Evolutionary conservation across 352 stramenopile species (phyloP).

Genomic region (Phytophthora aleatoria): DNA sequence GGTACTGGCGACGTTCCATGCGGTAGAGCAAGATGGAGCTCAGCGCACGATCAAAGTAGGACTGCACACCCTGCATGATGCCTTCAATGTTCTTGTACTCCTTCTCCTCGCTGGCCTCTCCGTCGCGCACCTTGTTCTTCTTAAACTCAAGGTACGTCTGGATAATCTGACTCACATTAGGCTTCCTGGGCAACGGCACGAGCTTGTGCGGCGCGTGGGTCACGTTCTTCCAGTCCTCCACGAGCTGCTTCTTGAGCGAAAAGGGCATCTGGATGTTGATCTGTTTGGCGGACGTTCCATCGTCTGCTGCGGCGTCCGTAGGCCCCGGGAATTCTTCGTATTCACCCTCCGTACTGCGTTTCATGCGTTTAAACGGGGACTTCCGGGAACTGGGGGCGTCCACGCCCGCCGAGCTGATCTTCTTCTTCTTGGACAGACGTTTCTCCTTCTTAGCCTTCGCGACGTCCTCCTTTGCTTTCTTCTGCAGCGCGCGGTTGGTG

Average conservation of each 20-base stretch:
- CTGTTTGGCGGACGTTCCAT: slow-evolving; percentile 36
- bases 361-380: slow-evolving; percentile 81
- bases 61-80: slow-evolving; percentile 85
- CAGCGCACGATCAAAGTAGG: slow-evolving; percentile 91
- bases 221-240: slow-evolving; percentile 91
- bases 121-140: slow-evolving; percentile 63
- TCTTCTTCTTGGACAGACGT: slow-evolving; percentile 55
- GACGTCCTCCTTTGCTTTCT: slow-evolving; percentile 51
- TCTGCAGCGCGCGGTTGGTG: slow-evolving; percentile 59
- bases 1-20: slow-evolving; percentile 90
- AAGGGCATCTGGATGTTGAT: slow-evolving; percentile 88
- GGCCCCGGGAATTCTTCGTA: slow-evolving; percentile 59
- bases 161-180: slow-evolving; percentile 75
- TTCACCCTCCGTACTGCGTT: slow-evolving; percentile 65
- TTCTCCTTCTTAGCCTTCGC: slow-evolving; percentile 70
- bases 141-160: slow-evolving; percentile 82
- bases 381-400: slow-evolving; percentile 55
- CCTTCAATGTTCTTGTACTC: slow-evolving; percentile 85
- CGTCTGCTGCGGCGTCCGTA: slow-evolving; percentile 1
- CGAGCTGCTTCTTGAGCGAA: slow-evolving; percentile 92
- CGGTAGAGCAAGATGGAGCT: slow-evolving; percentile 91
- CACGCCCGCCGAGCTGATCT: slow-evolving; percentile 66
- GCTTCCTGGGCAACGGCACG: slow-evolving; percentile 81
- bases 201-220: slow-evolving; percentile 81
- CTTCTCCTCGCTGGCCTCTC: slow-evolving; percentile 63